Conservation (phyloP, 163 green algal species). For the Picocystis sp. region DNA sequence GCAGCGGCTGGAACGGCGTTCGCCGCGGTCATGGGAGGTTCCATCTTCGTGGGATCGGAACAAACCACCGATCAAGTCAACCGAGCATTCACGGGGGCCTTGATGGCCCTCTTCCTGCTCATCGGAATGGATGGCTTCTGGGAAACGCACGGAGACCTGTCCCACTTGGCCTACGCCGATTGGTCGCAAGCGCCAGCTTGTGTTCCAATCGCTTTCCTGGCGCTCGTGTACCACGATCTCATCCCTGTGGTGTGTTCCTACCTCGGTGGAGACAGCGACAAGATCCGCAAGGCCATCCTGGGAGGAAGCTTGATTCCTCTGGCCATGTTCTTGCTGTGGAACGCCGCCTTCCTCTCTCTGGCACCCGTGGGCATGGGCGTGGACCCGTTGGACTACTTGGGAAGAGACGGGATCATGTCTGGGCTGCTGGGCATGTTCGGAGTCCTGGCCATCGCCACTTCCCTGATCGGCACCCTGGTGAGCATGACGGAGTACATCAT, state of each 20-base stretch:
- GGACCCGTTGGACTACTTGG: conserved; percentile 16
- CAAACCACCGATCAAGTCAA: conserved; percentile 28
- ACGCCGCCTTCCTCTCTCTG: conserved; percentile 35
- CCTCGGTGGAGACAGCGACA: conserved; percentile 24
- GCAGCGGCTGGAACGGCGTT: conserved; percentile 10
- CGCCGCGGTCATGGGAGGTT: conserved; percentile 12
- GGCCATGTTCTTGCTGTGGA: conserved; percentile 52
- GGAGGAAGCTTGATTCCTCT: conserved; percentile 27
- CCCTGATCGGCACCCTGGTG: conserved; percentile 47
- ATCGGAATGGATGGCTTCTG: conserved; percentile 19
- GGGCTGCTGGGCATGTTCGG: conserved; percentile 28
- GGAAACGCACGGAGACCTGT: conserved; percentile 13
- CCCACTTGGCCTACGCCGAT: conserved; percentile 10
- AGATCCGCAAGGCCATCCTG: conserved; percentile 22
- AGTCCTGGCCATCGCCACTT: conserved; percentile 45
- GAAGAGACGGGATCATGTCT: conserved; percentile 9
- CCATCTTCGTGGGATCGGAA: conserved; percentile 26
- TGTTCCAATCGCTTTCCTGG: conserved; percentile 47
- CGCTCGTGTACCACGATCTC: conserved; percentile 54
- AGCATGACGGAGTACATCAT: conserved; percentile 24
- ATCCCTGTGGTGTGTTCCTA: conserved; percentile 39
- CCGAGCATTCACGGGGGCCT: conserved; percentile 24
- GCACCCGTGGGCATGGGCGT: conserved; percentile 4
- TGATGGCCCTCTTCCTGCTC: conserved; percentile 28
- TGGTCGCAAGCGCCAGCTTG: conserved; percentile 15